Evolutionary conservation across 2,329 filamentous ascomycete species (phyloP).

Genomic region (Claviceps pazoutovae): DNA sequence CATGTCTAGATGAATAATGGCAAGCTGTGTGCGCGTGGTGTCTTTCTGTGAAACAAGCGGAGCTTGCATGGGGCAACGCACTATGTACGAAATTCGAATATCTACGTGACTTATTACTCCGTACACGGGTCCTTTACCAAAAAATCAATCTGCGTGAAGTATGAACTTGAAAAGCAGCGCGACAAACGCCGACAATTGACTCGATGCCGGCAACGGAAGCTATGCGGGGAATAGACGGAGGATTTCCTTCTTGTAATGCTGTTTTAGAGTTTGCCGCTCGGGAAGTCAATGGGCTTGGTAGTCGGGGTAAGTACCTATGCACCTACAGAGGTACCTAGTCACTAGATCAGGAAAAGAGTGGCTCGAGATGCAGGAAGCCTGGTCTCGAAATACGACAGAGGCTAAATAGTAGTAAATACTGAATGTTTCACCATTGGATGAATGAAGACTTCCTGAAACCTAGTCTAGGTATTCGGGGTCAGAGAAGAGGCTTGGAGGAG

Average conservation of each 20-base stretch:
- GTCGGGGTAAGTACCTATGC: neutral
- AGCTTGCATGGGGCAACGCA: neutral
- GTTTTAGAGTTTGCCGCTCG: neutral
- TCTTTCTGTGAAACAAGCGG: neutral
- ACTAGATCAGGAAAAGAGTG: too few relatives aligned
- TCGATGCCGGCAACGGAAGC: neutral
- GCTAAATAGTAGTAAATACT: too few relatives aligned
- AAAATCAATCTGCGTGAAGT: neutral
- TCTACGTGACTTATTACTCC: neutral
- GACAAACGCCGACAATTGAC: too few relatives aligned
- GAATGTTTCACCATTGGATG: too few relatives aligned
- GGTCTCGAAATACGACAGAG: too few relatives aligned
- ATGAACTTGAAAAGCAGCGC: neutral
- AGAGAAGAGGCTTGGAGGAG: too few relatives aligned
- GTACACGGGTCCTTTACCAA: neutral
- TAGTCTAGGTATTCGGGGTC: too few relatives aligned
- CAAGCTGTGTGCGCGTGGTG: neutral
- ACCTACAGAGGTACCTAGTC: too few relatives aligned
- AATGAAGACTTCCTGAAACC: too few relatives aligned
- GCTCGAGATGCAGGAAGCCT: too few relatives aligned
- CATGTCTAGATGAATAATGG: neutral
- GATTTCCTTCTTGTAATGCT: neutral
- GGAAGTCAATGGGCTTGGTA: neutral
- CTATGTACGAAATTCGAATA: too few relatives aligned
- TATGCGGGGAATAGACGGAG: neutral